These are phyloP conservation scores for Debaryomyces sp. DNA, from an alignment of 1,139 yeast genomes.

Conservation along the genomic window DNA sequence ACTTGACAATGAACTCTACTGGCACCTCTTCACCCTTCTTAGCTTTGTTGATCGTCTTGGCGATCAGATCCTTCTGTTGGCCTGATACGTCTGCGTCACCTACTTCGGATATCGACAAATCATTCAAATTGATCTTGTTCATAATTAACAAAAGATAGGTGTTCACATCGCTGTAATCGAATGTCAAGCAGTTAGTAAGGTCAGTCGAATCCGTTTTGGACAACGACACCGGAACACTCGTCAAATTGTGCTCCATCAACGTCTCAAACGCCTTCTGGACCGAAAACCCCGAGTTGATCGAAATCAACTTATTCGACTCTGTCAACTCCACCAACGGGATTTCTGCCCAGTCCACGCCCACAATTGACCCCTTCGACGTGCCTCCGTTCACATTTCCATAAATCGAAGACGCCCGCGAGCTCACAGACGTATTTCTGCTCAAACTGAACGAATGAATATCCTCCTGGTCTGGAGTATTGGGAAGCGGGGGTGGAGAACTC, in stretches of 20 bases:
- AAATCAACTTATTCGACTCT: conserved; percentile 75
- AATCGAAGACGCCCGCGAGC: conserved; percentile 32
- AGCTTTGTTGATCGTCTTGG: conserved; percentile 48
- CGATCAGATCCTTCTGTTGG: conserved; percentile 28
- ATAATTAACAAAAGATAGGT: conserved; percentile 77
- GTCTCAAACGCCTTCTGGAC: conserved; percentile 89
- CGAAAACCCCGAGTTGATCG: conserved; percentile 63
- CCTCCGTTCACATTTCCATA: conserved; percentile 8
- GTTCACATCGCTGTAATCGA: conserved; percentile 90
- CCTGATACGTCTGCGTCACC: conserved; percentile 17
- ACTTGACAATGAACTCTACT: conserved; percentile 72
- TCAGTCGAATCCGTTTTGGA: conserved; percentile 42
- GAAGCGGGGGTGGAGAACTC: conserved; percentile 81
- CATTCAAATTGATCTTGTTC: conserved; percentile 57
- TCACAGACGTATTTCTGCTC: conserved; percentile 46
- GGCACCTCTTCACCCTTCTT: conserved; percentile 74
- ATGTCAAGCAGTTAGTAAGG: conserved; percentile 67
- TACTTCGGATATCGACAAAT: conserved; percentile 33
- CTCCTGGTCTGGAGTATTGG: conserved; percentile 27
- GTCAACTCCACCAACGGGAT: conserved; percentile 72
- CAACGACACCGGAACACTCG: conserved; percentile 78
- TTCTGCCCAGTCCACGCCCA: conserved; percentile 68
- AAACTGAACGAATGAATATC: conserved; percentile 43
- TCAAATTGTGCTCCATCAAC: conserved; percentile 68
- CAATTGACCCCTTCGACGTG: conserved; percentile 14